Evolutionary conservation across 257 asterid genomes (phyloP), one percentile per base, ranked within the genome.

Genomic region (Przewalskia tangutica): DNA sequence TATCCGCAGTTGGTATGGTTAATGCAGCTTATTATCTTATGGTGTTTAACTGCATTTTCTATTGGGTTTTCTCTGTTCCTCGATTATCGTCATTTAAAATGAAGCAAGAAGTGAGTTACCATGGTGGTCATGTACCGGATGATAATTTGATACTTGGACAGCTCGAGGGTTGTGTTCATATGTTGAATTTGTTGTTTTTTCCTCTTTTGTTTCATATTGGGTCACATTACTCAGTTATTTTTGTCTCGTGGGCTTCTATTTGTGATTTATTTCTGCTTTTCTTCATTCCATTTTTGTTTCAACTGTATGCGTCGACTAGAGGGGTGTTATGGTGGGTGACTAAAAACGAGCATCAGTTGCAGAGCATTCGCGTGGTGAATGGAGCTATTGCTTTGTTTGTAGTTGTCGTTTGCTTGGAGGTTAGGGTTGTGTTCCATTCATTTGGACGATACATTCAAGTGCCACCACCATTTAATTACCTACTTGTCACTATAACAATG

Each of bases 311-410:
- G 12, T 96, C 99, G 16, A 91, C 97, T 0, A 91, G 95, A 86
- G 98, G 99, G 81, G 98, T 97, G 1, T 85, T 96, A 84, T 93
- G 99, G 99, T 96, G 99, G 99, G 89, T 96, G 84, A 94, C 94
- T 9, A 96, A 92, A 91, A 93, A 90, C 53, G 98, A 94, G 77
- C 83, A 84, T 82, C 93, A 96, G 91, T 63, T 96, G 89, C 92
- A 87, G 65, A 94, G 95, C 84, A 96, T 96, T 84, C 89, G 97
- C 6, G 68, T 91, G 87, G 98, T 90, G 67, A 94, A 96, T 83
- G 99, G 99, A 76, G 93, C 97, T 20, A 84, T 96, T 81, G 97
- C 98, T 23, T 81, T 96, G 88, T 90, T 90, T 8, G 84, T 91
- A 50, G 92, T 94, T 68, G 97, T 96, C 14, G 53, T 96, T 23